Percentiles rank a stretch among this genome's conserved stretches.
These are phyloP conservation scores for Coniferiporia weirii DNA, from an alignment of 1,284 basidiomycete genomes.

Conservation along the genomic window DNA sequence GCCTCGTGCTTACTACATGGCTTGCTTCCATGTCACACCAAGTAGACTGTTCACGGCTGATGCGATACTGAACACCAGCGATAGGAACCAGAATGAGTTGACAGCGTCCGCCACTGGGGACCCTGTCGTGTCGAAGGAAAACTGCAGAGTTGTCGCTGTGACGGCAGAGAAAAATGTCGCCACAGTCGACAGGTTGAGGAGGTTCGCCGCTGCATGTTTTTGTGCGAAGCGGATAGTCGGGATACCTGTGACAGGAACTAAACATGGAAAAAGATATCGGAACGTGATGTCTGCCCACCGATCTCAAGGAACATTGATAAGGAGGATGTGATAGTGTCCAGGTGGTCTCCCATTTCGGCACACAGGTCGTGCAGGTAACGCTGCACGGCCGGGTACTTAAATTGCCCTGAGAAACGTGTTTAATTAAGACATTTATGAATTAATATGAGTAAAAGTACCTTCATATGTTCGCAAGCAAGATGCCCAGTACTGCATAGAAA, in stretches of 20 bases:
- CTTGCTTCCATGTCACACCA: conserved; percentile 71
- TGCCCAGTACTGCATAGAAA: conserved; percentile 52
- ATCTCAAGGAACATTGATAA: conserved; percentile 68
- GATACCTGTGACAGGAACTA: conserved; percentile 40
- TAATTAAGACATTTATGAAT: conserved; percentile 5
- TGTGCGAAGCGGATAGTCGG: conserved; percentile 72
- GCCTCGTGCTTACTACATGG: conserved; percentile 60
- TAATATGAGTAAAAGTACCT: conserved; percentile 31
- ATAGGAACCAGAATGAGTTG: conserved; percentile 70
- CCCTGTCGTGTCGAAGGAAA: conserved; percentile 42
- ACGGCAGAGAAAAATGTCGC: conserved; percentile 77
- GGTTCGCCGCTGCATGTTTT: conserved; percentile 61
- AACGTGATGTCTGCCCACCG: conserved; percentile 35
- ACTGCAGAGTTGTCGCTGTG: conserved; percentile 66
- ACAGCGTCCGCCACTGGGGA: conserved; percentile 43
- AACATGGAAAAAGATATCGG: background rate
- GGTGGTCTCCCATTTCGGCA: conserved; percentile 62
- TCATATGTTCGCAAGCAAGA: conserved; percentile 59
- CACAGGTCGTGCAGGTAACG: conserved; percentile 67
- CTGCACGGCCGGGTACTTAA: conserved; percentile 63
- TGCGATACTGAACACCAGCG: conserved; percentile 70
- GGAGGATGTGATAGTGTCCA: conserved; percentile 59
- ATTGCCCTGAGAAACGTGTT: conserved; percentile 44
- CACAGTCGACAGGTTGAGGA: conserved; percentile 49
- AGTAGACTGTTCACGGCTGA: conserved; percentile 70